Percentiles rank a stretch among this genome's conserved stretches.
These are phyloP conservation scores for Acacia crassicarpa DNA, from an alignment of 306 rosid genomes.

Conservation along the genomic window DNA sequence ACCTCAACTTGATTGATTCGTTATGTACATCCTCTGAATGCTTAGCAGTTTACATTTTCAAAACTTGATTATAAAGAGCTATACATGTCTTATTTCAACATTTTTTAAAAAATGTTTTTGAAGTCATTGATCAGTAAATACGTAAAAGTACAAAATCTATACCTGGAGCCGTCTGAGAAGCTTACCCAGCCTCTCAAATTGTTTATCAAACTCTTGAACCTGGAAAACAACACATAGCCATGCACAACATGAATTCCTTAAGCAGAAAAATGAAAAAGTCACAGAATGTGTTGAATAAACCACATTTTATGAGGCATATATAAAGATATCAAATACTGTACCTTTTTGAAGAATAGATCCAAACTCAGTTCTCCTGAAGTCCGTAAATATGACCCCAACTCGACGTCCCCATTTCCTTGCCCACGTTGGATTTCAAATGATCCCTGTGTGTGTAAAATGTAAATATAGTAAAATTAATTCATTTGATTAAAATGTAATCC, in stretches of 20 bases:
- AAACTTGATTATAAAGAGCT: neutral
- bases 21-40: too few species aligned
- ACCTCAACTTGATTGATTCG: too few species aligned
- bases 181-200: slow-evolving; percentile 71
- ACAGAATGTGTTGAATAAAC: slow-evolving; percentile 12
- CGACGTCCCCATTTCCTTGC: slow-evolving; percentile 54
- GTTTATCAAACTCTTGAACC: slow-evolving; percentile 84
- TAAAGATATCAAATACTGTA: slow-evolving; percentile 21
- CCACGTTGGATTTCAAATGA: slow-evolving; percentile 80
- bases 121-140: slow-evolving; percentile 3
- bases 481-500: neutral
- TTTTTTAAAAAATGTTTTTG: neutral
- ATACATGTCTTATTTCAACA: neutral
- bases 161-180: slow-evolving; percentile 85
- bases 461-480: slow-evolving; percentile 13
- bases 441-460: slow-evolving; percentile 49
- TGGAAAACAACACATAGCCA: slow-evolving; percentile 29
- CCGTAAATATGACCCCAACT: slow-evolving; percentile 60
- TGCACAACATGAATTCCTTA: neutral
- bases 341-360: slow-evolving; percentile 83
- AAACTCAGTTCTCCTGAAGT: slow-evolving; percentile 74
- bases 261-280: neutral
- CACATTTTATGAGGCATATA: neutral
- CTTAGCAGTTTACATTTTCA: neutral
- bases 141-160: slow-evolving; percentile 22